A percentile compares a stretch with the other conserved stretches of the same genome.
Evolutionary conservation across 768 basidiomycete genomes (phyloP).

Genomic region (Ephemerocybe angulata): DNA sequence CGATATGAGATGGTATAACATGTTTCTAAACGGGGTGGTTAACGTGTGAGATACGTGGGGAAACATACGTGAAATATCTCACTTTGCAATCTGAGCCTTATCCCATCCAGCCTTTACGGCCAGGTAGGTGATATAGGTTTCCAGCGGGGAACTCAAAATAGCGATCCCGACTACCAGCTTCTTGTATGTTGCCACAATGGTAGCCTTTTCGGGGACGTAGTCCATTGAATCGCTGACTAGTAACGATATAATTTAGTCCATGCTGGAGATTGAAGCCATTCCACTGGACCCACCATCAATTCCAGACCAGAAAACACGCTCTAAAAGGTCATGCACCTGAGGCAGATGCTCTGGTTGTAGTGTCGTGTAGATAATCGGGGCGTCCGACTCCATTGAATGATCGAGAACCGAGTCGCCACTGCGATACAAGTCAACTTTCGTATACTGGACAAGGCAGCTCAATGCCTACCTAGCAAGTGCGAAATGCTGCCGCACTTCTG

Average conservation of each 20-base stretch:
- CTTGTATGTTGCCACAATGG: slow-evolving; percentile 72
- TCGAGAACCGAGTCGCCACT: neutral
- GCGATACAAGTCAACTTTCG: neutral
- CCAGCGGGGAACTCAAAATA: slow-evolving; percentile 72
- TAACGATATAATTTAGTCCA: slow-evolving; percentile 4
- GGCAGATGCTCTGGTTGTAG: slow-evolving; percentile 56
- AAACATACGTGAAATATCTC: neutral
- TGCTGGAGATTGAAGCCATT: neutral
- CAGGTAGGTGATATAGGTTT: slow-evolving; percentile 82
- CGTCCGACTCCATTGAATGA: slow-evolving; percentile 34
- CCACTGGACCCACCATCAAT: slow-evolving; percentile 70
- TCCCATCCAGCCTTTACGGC: slow-evolving; percentile 81
- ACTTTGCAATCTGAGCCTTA: slow-evolving; percentile 76
- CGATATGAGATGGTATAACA: slow-evolving; percentile 73
- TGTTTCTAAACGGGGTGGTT: slow-evolving; percentile 43
- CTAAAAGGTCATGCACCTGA: slow-evolving; percentile 70
- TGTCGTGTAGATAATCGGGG: slow-evolving; percentile 61
- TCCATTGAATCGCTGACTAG: slow-evolving; percentile 69
- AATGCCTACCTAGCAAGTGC: slow-evolving; percentile 52
- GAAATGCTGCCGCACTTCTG: slow-evolving; percentile 66
- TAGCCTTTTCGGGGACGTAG: slow-evolving; percentile 66
- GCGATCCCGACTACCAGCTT: slow-evolving; percentile 69
- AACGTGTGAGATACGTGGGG: neutral
- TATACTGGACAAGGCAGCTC: neutral
- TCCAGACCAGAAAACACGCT: slow-evolving; percentile 70